phyloP scores from a whole-genome alignment of 2,329 filamentous ascomycete species.

The Cordyceps cicadae region DNA sequence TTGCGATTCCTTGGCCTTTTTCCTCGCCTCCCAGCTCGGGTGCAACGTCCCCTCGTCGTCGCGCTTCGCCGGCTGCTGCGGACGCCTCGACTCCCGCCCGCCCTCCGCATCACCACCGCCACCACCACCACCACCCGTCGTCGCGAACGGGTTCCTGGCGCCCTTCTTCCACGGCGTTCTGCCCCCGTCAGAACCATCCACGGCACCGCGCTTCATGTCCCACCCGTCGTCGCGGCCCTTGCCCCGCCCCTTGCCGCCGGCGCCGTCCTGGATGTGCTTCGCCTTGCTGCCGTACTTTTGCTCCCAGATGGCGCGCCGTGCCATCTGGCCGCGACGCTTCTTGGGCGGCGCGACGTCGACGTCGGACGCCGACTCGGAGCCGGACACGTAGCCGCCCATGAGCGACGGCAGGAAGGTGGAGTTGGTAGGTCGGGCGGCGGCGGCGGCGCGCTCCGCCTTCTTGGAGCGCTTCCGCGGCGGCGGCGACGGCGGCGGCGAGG shows the following conservation, averaged over 20 bases:
- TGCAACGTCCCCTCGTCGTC: constrained; percentile 49
- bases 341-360: constrained; percentile 52
- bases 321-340: constrained; percentile 72
- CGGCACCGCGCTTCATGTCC: constrained; percentile 50
- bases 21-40: constrained; percentile 57
- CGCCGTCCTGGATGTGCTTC: constrained; percentile 49
- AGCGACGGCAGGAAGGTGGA: constrained; percentile 67
- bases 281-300: constrained; percentile 68
- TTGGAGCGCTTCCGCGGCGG: constrained; percentile 13
- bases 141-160: constrained; percentile 29
- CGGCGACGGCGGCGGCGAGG: constrained; percentile 22
- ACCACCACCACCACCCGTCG: constrained; percentile 11
- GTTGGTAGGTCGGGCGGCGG: constrained; percentile 22
- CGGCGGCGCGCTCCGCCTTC: constrained; percentile 17
- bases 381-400: constrained; percentile 72
- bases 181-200: constrained; percentile 30
- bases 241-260: constrained; percentile 19
- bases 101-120: constrained; percentile 1
- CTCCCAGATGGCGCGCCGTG: constrained; percentile 71
- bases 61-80: constrained; percentile 28
- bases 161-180: constrained; percentile 47
- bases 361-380: constrained; percentile 62
- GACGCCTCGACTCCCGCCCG: constrained; percentile 12
- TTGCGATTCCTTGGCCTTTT: constrained; percentile 50
- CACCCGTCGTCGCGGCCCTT: constrained; percentile 41